Evolutionary conservation across 2,329 filamentous ascomycete species (phyloP), one percentile per base, ranked within the genome.

Genomic region (Fusarium sp.): DNA sequence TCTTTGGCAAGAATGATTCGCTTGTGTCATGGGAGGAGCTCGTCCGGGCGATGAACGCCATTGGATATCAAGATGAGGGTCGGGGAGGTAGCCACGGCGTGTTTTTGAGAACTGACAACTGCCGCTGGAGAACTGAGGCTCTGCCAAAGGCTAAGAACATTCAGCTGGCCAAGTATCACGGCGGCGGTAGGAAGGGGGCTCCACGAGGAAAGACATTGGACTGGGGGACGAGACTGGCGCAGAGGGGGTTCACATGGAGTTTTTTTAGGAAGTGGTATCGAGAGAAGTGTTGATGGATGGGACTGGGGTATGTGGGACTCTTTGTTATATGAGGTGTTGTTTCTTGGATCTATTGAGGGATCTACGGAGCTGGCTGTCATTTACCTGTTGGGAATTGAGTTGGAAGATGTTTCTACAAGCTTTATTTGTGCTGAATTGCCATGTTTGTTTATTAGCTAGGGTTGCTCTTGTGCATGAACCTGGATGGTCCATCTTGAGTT

Each of bases 241-340:
- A 52, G 41, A 70, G 65, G 16, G 60, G 65, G 0, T 33, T 76
- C 22, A 69, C 70, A 2, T 71, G 64, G 50, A 52, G 57, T 9
- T 63, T 73, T 18, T 9, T 76, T 22, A 60, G 57, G 43, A 4
- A 58, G 22, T 76, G 72, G 67, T 74, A 70, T 45, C 39, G 56
- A 35, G 37, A 52, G 10, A 58, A 56, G 48, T 13, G 4, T n/a
- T 52, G 37, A 41, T 67, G 35, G 27, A 20, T 8, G 18, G 31
- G 37, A 18, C 22, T 24, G n/a, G 14, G 9, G 20, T 61, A 39
- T 43, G 24, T 5, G 3, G 37, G 6, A 29, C 3, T 6, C 29
- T 39, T 35, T 50, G 43, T 20, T 24, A n/a, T 20, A 48, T 5
- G 8, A 29, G 33, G 56, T 41, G 22, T 41, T 60, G 35, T 59